phyloP scores from a whole-genome alignment of 345 rosid genomes.

The Populus davidiana region DNA sequence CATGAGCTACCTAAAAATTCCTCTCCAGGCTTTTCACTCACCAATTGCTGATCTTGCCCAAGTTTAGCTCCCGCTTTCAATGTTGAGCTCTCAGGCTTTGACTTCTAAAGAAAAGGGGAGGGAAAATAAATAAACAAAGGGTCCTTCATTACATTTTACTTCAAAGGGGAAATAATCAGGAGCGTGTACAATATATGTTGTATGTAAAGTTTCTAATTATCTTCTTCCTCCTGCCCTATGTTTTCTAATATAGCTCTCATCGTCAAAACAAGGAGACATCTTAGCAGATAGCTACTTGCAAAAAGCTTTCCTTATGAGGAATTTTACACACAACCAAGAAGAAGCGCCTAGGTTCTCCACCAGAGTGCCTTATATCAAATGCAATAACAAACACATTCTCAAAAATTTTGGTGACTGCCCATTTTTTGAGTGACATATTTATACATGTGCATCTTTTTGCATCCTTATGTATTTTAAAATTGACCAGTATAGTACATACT shows the following conservation, averaged over 20 bases:
- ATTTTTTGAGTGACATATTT: not conserved
- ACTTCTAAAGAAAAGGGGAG: not conserved
- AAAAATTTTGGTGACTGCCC: not conserved
- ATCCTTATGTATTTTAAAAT: not conserved
- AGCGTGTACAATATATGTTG: not conserved
- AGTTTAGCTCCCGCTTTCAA: conserved; percentile 25
- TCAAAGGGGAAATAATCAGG: not conserved
- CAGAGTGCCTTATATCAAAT: not conserved
- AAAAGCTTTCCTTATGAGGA: not conserved
- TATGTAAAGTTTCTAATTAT: not conserved
- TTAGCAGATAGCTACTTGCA: not conserved
- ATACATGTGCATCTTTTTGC: not conserved
- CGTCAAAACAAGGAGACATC: not conserved
- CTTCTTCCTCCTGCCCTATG: not conserved
- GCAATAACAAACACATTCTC: not conserved
- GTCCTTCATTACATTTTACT: too few relatives aligned
- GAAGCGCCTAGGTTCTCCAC: not conserved
- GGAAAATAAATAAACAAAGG: not conserved
- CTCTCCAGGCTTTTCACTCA: conserved; percentile 18
- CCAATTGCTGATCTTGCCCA: conserved; percentile 25
- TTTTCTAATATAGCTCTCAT: not conserved
- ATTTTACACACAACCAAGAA: not conserved
- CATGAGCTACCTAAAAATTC: conserved; percentile 1
- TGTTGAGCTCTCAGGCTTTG: conserved; percentile 47
- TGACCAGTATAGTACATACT: conserved; percentile 31